Percentiles rank a stretch among this genome's conserved stretches.
These are phyloP conservation scores for Plasmopara viticola DNA, from an alignment of 352 stramenopile genomes.

Conservation along the genomic window DNA sequence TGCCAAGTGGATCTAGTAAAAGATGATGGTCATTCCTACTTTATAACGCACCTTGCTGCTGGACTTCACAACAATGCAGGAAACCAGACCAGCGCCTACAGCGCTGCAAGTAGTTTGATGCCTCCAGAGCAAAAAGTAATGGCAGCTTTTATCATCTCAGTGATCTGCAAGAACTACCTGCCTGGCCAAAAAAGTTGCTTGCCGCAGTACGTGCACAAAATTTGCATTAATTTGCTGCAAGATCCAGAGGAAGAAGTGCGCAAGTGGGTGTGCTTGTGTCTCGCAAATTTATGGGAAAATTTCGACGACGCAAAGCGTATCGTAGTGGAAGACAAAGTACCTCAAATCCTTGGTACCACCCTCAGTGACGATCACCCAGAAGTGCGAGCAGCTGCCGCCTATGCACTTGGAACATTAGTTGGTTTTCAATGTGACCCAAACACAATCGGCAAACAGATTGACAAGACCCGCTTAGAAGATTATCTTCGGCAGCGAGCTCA, in stretches of 20 bases:
- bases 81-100: conserved; percentile 22
- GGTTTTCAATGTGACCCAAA: conserved; percentile 68
- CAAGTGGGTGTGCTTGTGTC: conserved; percentile 87
- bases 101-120: conserved; percentile 35
- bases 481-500: conserved; percentile 53
- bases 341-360: conserved; percentile 71
- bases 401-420: conserved; percentile 90
- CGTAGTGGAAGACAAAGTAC: conserved; percentile 81
- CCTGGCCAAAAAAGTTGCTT: conserved; percentile 91
- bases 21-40: conserved; percentile 93
- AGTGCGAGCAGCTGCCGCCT: conserved; percentile 90
- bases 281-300: conserved; percentile 94
- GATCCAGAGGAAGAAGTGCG: conserved; percentile 66
- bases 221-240: conserved; percentile 56
- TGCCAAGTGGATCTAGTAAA: conserved; percentile 96
- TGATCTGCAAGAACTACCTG: conserved; percentile 90
- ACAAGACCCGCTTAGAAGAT: conserved; percentile 46
- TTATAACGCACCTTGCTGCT: conserved; percentile 90
- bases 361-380: conserved; percentile 84
- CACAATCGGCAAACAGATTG: conserved; percentile 39
- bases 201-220: conserved; percentile 83
- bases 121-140: conserved; percentile 91
- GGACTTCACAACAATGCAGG: conserved; percentile 41
- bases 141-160: conserved; percentile 93
- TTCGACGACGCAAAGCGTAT: conserved; percentile 85